These are phyloP conservation scores for Lactarius psammicola DNA, from an alignment of 768 basidiomycete genomes.

Conservation along the genomic window DNA sequence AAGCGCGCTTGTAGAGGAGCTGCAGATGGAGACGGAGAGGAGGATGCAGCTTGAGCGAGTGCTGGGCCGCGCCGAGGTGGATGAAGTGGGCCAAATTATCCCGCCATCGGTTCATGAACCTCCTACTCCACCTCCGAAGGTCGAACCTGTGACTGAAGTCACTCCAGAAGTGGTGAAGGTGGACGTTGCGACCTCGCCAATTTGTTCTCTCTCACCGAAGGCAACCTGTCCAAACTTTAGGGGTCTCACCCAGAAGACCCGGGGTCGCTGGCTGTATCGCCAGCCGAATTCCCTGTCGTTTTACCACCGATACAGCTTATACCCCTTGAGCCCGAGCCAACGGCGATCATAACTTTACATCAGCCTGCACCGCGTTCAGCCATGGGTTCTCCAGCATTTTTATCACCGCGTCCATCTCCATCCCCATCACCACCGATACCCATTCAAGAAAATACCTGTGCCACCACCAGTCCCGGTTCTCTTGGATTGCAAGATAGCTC, in stretches of 20 bases:
- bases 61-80: constrained; percentile 28
- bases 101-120: constrained; percentile 9
- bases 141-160: background rate
- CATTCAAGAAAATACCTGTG: background rate
- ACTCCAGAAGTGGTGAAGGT: constrained; percentile 18
- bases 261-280: background rate
- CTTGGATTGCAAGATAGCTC: constrained; percentile 7
- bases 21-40: constrained; percentile 54
- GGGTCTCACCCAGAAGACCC: background rate
- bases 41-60: constrained; percentile 46
- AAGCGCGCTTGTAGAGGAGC: constrained; percentile 52
- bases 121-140: background rate
- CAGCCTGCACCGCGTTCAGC: constrained; percentile 14
- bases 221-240: background rate
- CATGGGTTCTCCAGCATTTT: constrained; percentile 15
- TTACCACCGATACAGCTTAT: background rate
- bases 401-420: constrained; percentile 12
- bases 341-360: background rate
- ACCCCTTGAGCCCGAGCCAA: background rate
- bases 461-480: background rate
- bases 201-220: constrained; percentile 9
- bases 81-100: constrained; percentile 13
- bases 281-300: background rate
- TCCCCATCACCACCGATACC: constrained; percentile 8
- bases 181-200: constrained; percentile 26